Evolutionary conservation across 2,329 filamentous ascomycete genomes (phyloP), one percentile per base, ranked within the genome.

Genomic region (Scorias spongiosa): DNA sequence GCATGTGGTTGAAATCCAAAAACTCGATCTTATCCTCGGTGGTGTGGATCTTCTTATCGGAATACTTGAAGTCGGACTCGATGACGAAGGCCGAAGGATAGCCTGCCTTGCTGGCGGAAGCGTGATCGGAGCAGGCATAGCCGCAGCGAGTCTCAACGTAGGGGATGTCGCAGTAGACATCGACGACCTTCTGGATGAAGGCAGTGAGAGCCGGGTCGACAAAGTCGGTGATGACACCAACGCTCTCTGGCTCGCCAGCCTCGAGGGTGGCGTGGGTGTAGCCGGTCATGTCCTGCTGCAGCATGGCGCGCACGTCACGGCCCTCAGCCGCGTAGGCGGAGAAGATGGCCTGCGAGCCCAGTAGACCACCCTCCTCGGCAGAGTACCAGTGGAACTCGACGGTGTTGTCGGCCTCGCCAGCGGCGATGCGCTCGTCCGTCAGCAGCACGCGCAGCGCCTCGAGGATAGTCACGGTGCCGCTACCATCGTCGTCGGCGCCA

Each of bases 211-310:
- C 79, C 2, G 78, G 68, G 60, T 95, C 83, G 39, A 96, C 89
- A 55, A 74, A 95, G 64, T 96, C 89, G 4, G 84, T 87, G 56
- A 96, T 93, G 42, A 96, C 84, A 38, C 89, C 89, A 2, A 96
- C 84, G 39, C 79, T 81, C 70, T 95, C 89, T 5, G 78, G 74
- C 63, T 84, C 72, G 46, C 87, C 87, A 2, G 84, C 81, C 51
- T 91, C 83, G 15, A 91, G 66, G 0, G 87, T 93, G 56, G 80
- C 80, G 60, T 88, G 78, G 5, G 87, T 75, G 60, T 82, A 95
- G 14, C 89, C 89, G 1, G 86, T 93, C 89, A 96, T 96, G 64
- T 96, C 89, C 65, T 96, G 89, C 68, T 96, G 89, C 44, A 96
- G 75, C 91, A 96, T 96, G 29, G 89, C 89, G 67, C 89, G 93